Conservation (phyloP, 345 rosid genomes). For the Syzygium oleosum region DNA sequence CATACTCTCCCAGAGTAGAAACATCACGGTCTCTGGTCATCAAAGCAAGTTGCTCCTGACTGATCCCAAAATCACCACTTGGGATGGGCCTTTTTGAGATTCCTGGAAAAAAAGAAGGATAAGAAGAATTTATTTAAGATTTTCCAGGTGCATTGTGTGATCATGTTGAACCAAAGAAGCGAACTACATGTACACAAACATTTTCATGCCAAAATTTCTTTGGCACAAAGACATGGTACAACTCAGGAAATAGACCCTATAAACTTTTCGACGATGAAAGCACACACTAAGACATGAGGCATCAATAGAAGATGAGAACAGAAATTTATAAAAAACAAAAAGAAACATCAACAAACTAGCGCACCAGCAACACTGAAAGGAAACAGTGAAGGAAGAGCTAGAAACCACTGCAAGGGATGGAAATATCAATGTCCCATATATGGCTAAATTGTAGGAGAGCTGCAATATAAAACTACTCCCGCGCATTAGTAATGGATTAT, state of each 20-base stretch:
- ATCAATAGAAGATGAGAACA: background rate
- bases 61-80: constrained; percentile 51
- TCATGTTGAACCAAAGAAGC: background rate
- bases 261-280: background rate
- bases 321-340: background rate
- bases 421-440: background rate
- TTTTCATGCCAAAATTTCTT: background rate
- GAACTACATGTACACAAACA: background rate
- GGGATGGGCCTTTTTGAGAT: constrained; percentile 19
- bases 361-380: background rate
- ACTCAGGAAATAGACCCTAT: background rate
- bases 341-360: background rate
- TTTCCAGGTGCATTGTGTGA: background rate
- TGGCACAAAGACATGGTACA: background rate
- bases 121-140: constrained; percentile 2
- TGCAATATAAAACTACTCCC: background rate
- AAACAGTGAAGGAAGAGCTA: background rate
- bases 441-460: background rate
- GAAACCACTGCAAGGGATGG: background rate
- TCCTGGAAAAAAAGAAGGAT: constrained; percentile 17
- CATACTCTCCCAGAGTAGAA: constrained; percentile 49
- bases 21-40: constrained; percentile 72
- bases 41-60: constrained; percentile 58
- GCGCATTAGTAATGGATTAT: background rate
- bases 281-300: background rate